Evolutionary conservation across 345 rosid species (phyloP), one percentile per base, ranked within the genome.

Genomic region (Aegle marmelos): DNA sequence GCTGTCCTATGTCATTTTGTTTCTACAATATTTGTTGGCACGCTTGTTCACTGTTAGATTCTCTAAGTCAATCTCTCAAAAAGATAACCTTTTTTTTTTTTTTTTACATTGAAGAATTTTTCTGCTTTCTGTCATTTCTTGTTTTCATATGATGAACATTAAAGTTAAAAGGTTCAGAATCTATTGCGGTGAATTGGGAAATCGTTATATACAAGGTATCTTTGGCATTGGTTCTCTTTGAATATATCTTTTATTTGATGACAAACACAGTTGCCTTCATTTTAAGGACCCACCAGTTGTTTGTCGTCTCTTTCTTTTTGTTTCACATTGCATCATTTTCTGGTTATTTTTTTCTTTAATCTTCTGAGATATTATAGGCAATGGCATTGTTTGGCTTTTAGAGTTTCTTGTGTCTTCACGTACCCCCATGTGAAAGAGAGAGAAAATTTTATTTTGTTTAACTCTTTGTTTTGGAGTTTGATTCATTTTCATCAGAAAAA

Each of bases 361-460:
- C 54, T 74, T 65, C 16, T 75, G 72, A n/a, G 61, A 64, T 28
- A 65, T 64, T 3, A 65, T 48, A 4, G n/a, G 11, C 41, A 75
- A 22, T 10, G 10, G 30, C 54, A 27, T 37, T 56, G 65, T 57
- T 56, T 56, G 27, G 24, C 78, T 67, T 76, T 54, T 56, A 54
- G 73, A 76, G 66, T 54, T 67, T 25, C 73, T 27, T 37, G 56
- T 37, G 41, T 76, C 73, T 67, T 34, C 39, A 36, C 67, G 79
- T 57, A 36, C 57, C 57, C 41, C 66, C 79, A 54, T 67, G 79
- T 66, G 79, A 76, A 60, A 66, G 79, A 37, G 64, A 74, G 69
- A 65, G 54, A 76, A 5, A 53, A 1, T 16, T 64, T 31, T 16
- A 53, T 65, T 22, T 9, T 9, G 10, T 45, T 45, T 45, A 13